These are phyloP conservation scores for Helenozyma baotianmanensis DNA, from an alignment of 805 yeast species.

Conservation along the genomic window DNA sequence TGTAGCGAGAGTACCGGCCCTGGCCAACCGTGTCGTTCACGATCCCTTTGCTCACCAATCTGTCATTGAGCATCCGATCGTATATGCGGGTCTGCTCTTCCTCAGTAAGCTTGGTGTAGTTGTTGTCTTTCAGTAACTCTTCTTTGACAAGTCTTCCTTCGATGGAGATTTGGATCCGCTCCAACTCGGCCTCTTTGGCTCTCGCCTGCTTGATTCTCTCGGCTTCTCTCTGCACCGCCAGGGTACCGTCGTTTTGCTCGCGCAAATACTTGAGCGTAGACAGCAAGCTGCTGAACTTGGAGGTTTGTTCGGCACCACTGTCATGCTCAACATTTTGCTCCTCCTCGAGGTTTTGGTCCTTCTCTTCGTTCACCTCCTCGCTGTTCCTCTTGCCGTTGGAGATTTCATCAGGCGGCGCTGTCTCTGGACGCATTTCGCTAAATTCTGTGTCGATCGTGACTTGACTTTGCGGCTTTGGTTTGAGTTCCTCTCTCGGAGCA, in stretches of 20 bases:
- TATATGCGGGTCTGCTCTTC: constrained; percentile 25
- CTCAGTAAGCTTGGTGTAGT: constrained; percentile 22
- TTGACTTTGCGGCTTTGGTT: too few relatives aligned
- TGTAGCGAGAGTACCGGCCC: constrained; percentile 8
- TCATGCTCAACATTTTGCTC: too few relatives aligned
- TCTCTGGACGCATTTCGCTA: too few relatives aligned
- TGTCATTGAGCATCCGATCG: constrained; percentile 26
- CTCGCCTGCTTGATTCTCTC: constrained; percentile 18
- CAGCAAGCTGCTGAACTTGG: constrained; percentile 8
- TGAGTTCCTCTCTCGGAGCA: not conserved
- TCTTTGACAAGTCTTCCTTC: constrained; percentile 32
- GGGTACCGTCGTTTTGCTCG: not conserved
- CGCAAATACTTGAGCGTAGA: constrained; percentile 14
- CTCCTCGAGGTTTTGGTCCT: not conserved
- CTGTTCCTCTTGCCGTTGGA: too few relatives aligned
- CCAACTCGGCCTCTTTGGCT: constrained; percentile 25
- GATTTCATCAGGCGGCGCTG: too few relatives aligned
- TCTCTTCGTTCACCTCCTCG: too few relatives aligned
- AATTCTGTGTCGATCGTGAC: too few relatives aligned
- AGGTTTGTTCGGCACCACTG: too few relatives aligned
- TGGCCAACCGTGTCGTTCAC: constrained; percentile 9
- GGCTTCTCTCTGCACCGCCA: constrained; percentile 2
- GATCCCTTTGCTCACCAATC: constrained; percentile 24
- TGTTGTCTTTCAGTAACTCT: constrained; percentile 22
- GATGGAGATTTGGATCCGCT: constrained; percentile 24